Percentiles rank a stretch among this genome's conserved stretches.
phyloP scores from a whole-genome alignment of 129 eudicot genomes.

The Flaveria bidentis region DNA sequence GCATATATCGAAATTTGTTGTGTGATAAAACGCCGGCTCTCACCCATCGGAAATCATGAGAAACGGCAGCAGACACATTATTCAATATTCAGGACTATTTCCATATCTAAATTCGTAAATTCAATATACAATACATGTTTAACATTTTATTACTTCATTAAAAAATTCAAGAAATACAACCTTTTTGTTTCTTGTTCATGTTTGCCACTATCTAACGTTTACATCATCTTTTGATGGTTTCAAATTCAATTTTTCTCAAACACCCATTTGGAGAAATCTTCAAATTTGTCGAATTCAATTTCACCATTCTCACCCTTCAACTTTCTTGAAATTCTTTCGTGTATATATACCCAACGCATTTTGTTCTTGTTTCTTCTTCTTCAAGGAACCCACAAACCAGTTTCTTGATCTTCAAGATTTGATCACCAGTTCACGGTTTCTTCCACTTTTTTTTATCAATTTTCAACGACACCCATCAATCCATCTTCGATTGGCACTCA shows the following conservation, averaged over 20 bases:
- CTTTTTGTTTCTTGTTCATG: slow-evolving; percentile 20
- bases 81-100: background rate
- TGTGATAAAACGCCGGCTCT: too few relatives aligned
- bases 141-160: background rate
- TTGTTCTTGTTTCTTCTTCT: slow-evolving; percentile 29
- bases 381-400: slow-evolving; percentile 32
- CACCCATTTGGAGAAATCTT: slow-evolving; percentile 55
- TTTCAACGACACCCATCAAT: slow-evolving; percentile 26
- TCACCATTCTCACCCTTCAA: slow-evolving; percentile 7
- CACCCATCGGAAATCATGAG: too few relatives aligned
- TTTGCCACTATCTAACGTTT: slow-evolving; percentile 28
- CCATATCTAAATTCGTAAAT: background rate
- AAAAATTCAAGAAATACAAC: background rate
- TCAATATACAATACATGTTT: background rate
- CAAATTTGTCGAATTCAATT: slow-evolving; percentile 20
- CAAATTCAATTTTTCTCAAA: slow-evolving; percentile 36
- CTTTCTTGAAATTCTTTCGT: background rate
- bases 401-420: slow-evolving; percentile 35
- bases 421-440: slow-evolving; percentile 29
- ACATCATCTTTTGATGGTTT: slow-evolving; percentile 21
- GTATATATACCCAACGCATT: slow-evolving; percentile 17
- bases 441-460: slow-evolving; percentile 28
- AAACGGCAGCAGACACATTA: too few relatives aligned
- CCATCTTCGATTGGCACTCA: slow-evolving; percentile 15
- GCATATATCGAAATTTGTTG: too few relatives aligned